Evolutionary conservation across 805 yeast genomes (phyloP).

Genomic region (Myxozyma geophila): DNA sequence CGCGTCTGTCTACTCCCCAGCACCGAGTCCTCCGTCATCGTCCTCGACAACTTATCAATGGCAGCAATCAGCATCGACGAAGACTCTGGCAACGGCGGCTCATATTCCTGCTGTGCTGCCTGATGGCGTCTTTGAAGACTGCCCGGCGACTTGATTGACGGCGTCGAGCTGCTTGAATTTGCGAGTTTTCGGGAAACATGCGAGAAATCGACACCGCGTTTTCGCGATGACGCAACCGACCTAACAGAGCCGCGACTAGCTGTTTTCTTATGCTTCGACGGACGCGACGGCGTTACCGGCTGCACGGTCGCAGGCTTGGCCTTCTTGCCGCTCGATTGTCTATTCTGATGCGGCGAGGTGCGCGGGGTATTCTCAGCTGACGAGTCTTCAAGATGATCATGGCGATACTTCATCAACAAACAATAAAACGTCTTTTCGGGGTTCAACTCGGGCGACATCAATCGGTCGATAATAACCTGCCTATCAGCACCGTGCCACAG

Average conservation of each 20-base stretch:
- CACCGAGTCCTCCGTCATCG: slow-evolving; percentile 8
- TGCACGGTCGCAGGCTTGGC: slow-evolving; percentile 2
- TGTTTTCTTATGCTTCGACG: slow-evolving; percentile 19
- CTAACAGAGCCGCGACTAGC: slow-evolving; percentile 19
- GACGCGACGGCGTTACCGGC: slow-evolving; percentile 20
- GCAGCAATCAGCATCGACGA: slow-evolving; percentile 23
- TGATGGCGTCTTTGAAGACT: not conserved
- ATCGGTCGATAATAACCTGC: slow-evolving; percentile 55
- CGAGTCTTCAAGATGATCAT: slow-evolving; percentile 55
- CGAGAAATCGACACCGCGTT: slow-evolving; percentile 32
- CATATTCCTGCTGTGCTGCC: slow-evolving; percentile 4
- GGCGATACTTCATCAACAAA: slow-evolving; percentile 70
- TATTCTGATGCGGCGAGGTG: slow-evolving; percentile 17
- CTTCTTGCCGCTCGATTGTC: not conserved
- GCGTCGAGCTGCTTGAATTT: slow-evolving; percentile 9
- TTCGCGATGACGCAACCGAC: slow-evolving; percentile 25
- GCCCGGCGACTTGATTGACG: slow-evolving; percentile 16
- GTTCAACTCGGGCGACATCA: slow-evolving; percentile 60
- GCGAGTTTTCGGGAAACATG: slow-evolving; percentile 21
- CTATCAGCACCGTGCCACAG: slow-evolving; percentile 79
- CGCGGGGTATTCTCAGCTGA: slow-evolving; percentile 21
- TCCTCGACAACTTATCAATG: slow-evolving; percentile 13
- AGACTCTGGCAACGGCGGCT: slow-evolving; percentile 28
- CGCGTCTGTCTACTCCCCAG: not conserved
- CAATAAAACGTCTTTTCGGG: slow-evolving; percentile 84